A percentile compares a stretch with the other conserved stretches of the same genome.
phyloP scores from a whole-genome alignment of 352 stramenopile genomes.

The Sclerospora graminicola region DNA sequence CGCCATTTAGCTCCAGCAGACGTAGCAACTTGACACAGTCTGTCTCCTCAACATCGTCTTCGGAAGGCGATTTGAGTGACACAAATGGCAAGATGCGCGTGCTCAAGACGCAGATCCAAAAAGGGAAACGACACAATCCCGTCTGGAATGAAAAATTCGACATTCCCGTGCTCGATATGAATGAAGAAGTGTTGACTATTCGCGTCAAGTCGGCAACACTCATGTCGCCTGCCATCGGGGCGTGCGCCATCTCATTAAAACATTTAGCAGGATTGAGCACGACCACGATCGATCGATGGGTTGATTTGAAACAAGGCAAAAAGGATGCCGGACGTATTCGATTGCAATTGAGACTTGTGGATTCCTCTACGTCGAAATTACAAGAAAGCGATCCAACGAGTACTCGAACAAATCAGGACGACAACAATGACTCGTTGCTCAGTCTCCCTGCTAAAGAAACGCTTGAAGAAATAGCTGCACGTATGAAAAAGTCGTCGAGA shows the following conservation, averaged over 20 bases:
- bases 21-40: background rate
- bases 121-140: slow-evolving; percentile 31
- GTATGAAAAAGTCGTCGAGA: slow-evolving; percentile 11
- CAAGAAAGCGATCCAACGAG: slow-evolving; percentile 3
- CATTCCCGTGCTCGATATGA: slow-evolving; percentile 35
- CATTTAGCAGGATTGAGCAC: slow-evolving; percentile 28
- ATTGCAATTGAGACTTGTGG: slow-evolving; percentile 53
- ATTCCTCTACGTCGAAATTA: slow-evolving; percentile 8
- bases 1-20: slow-evolving; percentile 11
- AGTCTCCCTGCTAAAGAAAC: slow-evolving; percentile 21
- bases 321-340: slow-evolving; percentile 47
- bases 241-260: slow-evolving; percentile 34
- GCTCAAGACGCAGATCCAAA: slow-evolving; percentile 60
- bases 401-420: slow-evolving; percentile 5
- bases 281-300: slow-evolving; percentile 41
- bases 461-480: slow-evolving; percentile 12
- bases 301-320: slow-evolving; percentile 43
- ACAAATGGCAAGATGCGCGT: slow-evolving; percentile 20
- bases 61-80: slow-evolving; percentile 10
- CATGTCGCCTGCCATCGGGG: slow-evolving; percentile 48
- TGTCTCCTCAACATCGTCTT: slow-evolving; percentile 9
- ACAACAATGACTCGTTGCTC: slow-evolving; percentile 21
- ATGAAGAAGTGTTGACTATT: slow-evolving; percentile 47
- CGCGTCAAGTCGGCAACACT: slow-evolving; percentile 62
- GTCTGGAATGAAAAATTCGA: slow-evolving; percentile 80